These are phyloP conservation scores for Arthrobotrys sinensis DNA, from an alignment of 2,329 filamentous ascomycete species.

Conservation along the genomic window DNA sequence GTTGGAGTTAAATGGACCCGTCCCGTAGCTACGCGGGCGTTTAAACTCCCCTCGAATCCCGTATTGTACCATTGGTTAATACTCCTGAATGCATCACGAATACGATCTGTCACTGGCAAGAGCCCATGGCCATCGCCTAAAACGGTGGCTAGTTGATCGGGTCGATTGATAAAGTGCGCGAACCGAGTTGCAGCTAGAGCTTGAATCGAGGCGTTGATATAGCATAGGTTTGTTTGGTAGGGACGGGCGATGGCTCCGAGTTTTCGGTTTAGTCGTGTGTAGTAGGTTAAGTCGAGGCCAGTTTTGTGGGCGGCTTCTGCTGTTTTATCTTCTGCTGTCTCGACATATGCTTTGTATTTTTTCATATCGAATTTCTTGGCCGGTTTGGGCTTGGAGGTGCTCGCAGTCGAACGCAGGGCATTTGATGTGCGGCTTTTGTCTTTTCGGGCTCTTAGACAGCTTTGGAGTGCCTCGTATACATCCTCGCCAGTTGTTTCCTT, in stretches of 20 bases:
- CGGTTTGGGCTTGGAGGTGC: too few relatives aligned
- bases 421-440: too few relatives aligned
- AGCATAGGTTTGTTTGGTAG: conserved; percentile 17
- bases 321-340: neutral
- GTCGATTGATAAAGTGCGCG: conserved; percentile 5
- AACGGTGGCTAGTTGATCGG: neutral
- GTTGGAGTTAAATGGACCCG: neutral
- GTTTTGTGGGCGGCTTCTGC: neutral
- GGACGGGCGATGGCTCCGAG: conserved; percentile 25
- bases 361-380: too few relatives aligned
- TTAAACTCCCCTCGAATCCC: conserved; percentile 1
- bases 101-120: neutral
- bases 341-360: neutral
- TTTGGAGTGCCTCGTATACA: too few relatives aligned
- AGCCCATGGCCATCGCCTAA: neutral
- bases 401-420: too few relatives aligned
- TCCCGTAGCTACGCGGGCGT: neutral
- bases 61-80: conserved; percentile 12
- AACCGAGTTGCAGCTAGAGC: conserved; percentile 30
- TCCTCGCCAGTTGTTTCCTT: too few relatives aligned
- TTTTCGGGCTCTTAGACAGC: too few relatives aligned
- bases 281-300: neutral
- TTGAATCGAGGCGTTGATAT: conserved; percentile 37
- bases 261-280: conserved; percentile 4
- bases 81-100: neutral